These are phyloP conservation scores for Calycina herbarum DNA, from an alignment of 2,329 filamentous ascomycete genomes.

Conservation along the genomic window DNA sequence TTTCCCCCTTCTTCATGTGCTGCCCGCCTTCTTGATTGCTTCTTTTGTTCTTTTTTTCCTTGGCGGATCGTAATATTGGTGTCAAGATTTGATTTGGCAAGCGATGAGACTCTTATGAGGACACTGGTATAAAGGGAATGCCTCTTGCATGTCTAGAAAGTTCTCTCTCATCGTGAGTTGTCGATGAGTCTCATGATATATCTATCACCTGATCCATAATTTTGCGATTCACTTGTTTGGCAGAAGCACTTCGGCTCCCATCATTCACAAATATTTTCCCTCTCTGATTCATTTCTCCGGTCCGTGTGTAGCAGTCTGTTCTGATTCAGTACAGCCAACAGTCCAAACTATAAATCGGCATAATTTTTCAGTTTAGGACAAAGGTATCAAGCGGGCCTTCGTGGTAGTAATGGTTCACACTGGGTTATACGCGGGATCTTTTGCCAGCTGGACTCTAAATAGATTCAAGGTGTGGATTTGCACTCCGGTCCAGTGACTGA, in stretches of 20 bases:
- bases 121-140: neutral
- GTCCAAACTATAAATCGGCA: no score
- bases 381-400: no score
- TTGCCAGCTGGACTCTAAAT: no score
- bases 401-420: no score
- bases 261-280: neutral
- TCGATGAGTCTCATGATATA: neutral
- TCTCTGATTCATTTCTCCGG: neutral
- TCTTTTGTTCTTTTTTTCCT: neutral
- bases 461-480: no score
- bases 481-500: neutral
- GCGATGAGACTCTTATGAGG: neutral
- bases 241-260: neutral
- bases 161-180: neutral
- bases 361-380: no score
- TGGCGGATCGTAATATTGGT: neutral
- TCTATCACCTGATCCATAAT: neutral
- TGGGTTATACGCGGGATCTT: no score
- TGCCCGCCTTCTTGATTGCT: neutral
- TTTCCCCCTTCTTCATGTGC: neutral
- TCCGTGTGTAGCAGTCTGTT: neutral
- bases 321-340: no score
- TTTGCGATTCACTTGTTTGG: neutral
- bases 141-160: neutral
- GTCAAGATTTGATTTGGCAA: neutral